Evolutionary conservation across 176 grass and related monocot genomes (phyloP).

Genomic region (Musa schizocarpa): DNA sequence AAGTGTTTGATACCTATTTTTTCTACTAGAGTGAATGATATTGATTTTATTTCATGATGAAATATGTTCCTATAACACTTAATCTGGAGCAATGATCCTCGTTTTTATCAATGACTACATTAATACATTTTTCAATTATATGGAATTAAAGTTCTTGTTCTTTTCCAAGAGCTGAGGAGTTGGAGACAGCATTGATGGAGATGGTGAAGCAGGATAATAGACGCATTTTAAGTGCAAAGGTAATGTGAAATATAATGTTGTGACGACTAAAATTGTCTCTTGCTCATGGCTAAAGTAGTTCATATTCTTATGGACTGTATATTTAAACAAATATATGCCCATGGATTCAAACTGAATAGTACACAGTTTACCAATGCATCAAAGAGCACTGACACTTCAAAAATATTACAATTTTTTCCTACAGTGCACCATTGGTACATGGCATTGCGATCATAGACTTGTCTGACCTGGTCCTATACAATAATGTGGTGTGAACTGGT

Average conservation of each 20-base stretch:
- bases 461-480: too few relatives aligned
- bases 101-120: not conserved
- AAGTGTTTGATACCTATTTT: not conserved
- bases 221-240: slow-evolving; percentile 92
- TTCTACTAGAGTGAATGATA: not conserved
- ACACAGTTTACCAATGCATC: too few relatives aligned
- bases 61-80: not conserved
- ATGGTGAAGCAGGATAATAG: slow-evolving; percentile 99
- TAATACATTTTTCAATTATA: not conserved
- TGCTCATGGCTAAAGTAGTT: not conserved
- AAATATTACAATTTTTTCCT: too few relatives aligned
- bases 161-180: slow-evolving; percentile 75
- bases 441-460: too few relatives aligned
- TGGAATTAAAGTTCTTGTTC: slow-evolving; percentile 19
- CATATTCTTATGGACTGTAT: not conserved
- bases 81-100: not conserved
- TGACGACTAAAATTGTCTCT: not conserved
- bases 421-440: too few relatives aligned
- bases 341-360: too few relatives aligned
- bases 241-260: slow-evolving; percentile 3
- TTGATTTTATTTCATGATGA: not conserved
- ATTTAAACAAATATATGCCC: not conserved
- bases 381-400: too few relatives aligned
- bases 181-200: slow-evolving; percentile 98
- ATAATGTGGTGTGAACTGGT: too few relatives aligned